Conservation (phyloP, 2,329 filamentous ascomycete genomes). For the Parafenestella ontariensis region DNA sequence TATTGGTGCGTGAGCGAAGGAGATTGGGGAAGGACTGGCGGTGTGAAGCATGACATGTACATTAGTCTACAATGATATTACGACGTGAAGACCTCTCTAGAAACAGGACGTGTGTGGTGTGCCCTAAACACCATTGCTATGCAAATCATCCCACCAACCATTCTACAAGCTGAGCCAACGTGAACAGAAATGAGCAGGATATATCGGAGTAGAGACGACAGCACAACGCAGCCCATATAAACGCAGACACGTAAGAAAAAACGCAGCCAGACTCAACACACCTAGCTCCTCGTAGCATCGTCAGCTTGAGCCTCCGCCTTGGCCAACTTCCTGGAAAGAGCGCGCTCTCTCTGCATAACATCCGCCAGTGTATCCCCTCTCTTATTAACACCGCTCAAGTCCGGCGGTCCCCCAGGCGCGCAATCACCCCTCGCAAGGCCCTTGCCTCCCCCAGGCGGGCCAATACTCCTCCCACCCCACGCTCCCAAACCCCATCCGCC, state of each 20-base stretch:
- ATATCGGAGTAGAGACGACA: constrained; percentile 33
- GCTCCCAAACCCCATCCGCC: constrained; percentile 36
- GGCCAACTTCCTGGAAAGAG: constrained; percentile 34
- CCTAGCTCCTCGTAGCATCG: constrained; percentile 18
- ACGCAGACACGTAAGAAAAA: constrained; percentile 1
- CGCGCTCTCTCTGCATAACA: constrained; percentile 37
- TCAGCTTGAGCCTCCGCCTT: constrained; percentile 36
- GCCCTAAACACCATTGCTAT: constrained; percentile 32
- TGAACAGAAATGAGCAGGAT: constrained; percentile 14
- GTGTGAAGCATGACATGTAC: neutral
- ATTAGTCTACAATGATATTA: constrained; percentile 4
- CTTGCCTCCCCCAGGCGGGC: constrained; percentile 13
- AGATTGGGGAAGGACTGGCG: neutral
- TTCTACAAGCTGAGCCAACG: neutral
- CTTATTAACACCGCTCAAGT: constrained; percentile 22
- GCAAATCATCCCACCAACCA: constrained; percentile 9
- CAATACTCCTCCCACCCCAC: constrained; percentile 36
- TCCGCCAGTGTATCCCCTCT: constrained; percentile 32
- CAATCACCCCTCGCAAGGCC: constrained; percentile 26
- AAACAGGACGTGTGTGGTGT: neutral
- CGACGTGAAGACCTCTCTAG: neutral
- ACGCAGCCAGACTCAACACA: neutral
- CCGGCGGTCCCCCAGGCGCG: constrained; percentile 25
- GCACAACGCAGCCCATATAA: constrained; percentile 2
- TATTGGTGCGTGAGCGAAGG: constrained; percentile 51